Conservation (phyloP, 768 basidiomycete genomes). For the Hydnomerulius pinastri region DNA sequence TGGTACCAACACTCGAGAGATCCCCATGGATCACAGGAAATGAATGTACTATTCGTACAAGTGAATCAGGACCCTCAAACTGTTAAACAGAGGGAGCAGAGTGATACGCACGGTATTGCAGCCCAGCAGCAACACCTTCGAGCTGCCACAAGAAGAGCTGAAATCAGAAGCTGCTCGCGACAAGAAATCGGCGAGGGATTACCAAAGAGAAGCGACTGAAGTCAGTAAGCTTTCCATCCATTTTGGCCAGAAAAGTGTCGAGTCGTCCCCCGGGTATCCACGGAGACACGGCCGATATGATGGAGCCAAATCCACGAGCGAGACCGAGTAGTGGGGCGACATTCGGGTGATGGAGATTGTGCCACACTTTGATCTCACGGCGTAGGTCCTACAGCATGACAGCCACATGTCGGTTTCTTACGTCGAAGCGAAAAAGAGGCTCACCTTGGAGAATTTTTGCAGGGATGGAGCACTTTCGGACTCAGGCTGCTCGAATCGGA, state of each 20-base stretch:
- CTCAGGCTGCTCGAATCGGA: neutral
- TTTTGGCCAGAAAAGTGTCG: conserved; percentile 9
- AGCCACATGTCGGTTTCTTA: neutral
- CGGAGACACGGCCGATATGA: conserved; percentile 21
- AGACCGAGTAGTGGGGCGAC: conserved; percentile 21
- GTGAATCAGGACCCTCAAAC: neutral
- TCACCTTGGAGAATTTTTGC: neutral
- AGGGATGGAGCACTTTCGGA: neutral
- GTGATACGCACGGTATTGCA: neutral
- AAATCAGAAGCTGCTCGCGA: neutral
- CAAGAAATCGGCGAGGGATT: neutral
- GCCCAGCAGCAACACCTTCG: neutral
- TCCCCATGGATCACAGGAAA: neutral
- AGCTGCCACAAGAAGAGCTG: neutral
- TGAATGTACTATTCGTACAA: neutral
- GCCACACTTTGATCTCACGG: conserved; percentile 24
- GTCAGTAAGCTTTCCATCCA: neutral
- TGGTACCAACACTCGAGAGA: neutral
- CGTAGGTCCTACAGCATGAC: conserved; percentile 11
- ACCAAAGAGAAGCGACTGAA: neutral
- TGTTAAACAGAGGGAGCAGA: neutral
- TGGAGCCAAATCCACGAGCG: neutral
- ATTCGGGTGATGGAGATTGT: conserved; percentile 15
- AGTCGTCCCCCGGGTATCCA: conserved; percentile 15
- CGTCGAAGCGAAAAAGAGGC: neutral